These are phyloP conservation scores for Fusarium siculi DNA, from an alignment of 2,329 filamentous ascomycete genomes.

Conservation along the genomic window DNA sequence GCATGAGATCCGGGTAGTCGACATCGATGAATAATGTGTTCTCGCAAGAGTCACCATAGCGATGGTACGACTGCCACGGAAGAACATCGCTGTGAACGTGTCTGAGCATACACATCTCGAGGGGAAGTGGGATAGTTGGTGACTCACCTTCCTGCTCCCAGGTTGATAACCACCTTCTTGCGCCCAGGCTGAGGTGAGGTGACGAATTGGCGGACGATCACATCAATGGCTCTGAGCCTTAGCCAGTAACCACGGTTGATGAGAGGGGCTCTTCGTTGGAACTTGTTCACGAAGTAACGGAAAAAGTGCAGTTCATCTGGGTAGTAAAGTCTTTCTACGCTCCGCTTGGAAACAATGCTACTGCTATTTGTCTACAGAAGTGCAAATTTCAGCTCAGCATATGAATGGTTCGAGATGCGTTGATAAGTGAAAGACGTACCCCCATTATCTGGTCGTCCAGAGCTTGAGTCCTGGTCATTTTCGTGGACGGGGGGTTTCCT, in stretches of 20 bases:
- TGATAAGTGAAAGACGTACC: constrained; percentile 52
- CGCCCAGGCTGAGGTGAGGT: constrained; percentile 55
- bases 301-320: constrained; percentile 83
- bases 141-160: constrained; percentile 90
- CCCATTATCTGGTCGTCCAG: constrained; percentile 67
- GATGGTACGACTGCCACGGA: constrained; percentile 82
- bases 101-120: constrained; percentile 4
- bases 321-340: constrained; percentile 90
- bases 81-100: constrained; percentile 77
- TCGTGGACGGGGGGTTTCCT: constrained; percentile 11
- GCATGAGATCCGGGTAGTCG: constrained; percentile 84
- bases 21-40: constrained; percentile 81
- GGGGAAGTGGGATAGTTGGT: not conserved
- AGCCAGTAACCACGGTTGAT: constrained; percentile 93
- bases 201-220: constrained; percentile 80
- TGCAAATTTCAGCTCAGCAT: constrained; percentile 3
- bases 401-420: not conserved
- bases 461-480: constrained; percentile 42
- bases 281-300: constrained; percentile 86
- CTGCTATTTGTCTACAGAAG: constrained; percentile 80
- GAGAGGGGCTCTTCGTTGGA: constrained; percentile 82
- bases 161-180: constrained; percentile 81
- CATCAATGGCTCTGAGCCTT: constrained; percentile 83
- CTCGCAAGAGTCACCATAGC: constrained; percentile 68
- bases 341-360: constrained; percentile 91